Evolutionary conservation across 129 eudicot species (phyloP).

Genomic region (Flaveria ramosissima): DNA sequence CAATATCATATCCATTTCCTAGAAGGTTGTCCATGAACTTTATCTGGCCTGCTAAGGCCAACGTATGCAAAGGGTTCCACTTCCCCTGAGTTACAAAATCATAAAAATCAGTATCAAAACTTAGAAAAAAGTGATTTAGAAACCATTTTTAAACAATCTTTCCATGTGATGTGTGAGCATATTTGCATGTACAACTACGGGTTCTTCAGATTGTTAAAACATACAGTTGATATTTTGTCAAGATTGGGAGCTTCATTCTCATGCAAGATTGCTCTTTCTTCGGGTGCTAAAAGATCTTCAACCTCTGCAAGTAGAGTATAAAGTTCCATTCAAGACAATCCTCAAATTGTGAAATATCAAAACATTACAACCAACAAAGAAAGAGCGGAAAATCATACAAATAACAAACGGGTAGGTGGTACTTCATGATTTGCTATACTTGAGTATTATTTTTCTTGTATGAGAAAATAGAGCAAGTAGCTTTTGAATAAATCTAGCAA

Average conservation of each 20-base stretch:
- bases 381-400: neutral
- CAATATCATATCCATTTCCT: constrained; percentile 57
- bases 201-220: constrained; percentile 28
- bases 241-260: constrained; percentile 64
- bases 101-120: constrained; percentile 1
- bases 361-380: neutral
- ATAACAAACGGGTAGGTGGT: neutral
- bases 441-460: neutral
- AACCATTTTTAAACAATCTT: neutral
- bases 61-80: constrained; percentile 81
- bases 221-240: constrained; percentile 75
- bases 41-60: constrained; percentile 84
- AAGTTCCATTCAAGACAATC: neutral
- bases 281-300: constrained; percentile 66
- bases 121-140: neutral
- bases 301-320: constrained; percentile 54
- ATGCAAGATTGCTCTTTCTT: constrained; percentile 62
- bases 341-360: neutral
- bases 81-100: constrained; percentile 48
- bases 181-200: constrained; percentile 4
- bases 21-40: constrained; percentile 71
- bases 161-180: neutral
- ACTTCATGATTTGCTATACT: neutral
- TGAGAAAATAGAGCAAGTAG: neutral
- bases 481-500: neutral